Evolutionary conservation across 1,284 basidiomycete species (phyloP), one percentile per base, ranked within the genome.

Genomic region (Sporisorium graminicola): DNA sequence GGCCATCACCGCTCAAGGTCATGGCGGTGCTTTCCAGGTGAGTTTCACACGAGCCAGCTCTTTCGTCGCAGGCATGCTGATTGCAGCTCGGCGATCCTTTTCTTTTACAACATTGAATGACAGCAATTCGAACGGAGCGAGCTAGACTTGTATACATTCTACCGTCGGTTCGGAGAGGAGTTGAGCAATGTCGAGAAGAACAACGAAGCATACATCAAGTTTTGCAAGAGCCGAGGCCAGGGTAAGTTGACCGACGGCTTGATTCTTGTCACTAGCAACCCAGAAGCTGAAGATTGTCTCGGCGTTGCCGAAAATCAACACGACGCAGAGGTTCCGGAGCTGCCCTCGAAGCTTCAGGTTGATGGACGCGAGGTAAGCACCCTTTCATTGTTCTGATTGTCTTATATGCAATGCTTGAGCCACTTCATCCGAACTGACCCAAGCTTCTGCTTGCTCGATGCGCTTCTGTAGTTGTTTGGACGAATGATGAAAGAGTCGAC

Each of bases 401-500:
- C 35, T 3, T 31, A 9, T 22, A 56, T 20, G 49, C 49, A 8
- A 13, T 22, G 27, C 20, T 18, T 40, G 22, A 2, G 16, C 9
- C n/a, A 53, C 51, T 5, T 5, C 29, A 31, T 5, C 29, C 22
- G 12, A 31, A 24, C 37, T 51, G 26, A 51, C 37, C 3, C 35
- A 14, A 24, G 14, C 24, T 35, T 29, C 12, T 29, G 0, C 14
- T 35, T 26, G 20, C 16, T 24, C 26, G 33, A 5, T 14, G 6
- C 22, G 5, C n/a, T 24, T 0, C 12, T 5, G 13, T 70, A 86
- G 86, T 73, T 86, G 0, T 86, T 85, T 67, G 78, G 78, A 5
- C 60, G 66, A 42, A 86, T 86, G 86, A 86, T 86, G 86, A 77
- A 67, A n/a, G 77, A 70, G 2, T 80, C 81, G 9, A 69, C 74